Evolutionary conservation across 164 flowering plant species (phyloP), one percentile per base, ranked within the genome.

Genomic region (Saururus chinensis): DNA sequence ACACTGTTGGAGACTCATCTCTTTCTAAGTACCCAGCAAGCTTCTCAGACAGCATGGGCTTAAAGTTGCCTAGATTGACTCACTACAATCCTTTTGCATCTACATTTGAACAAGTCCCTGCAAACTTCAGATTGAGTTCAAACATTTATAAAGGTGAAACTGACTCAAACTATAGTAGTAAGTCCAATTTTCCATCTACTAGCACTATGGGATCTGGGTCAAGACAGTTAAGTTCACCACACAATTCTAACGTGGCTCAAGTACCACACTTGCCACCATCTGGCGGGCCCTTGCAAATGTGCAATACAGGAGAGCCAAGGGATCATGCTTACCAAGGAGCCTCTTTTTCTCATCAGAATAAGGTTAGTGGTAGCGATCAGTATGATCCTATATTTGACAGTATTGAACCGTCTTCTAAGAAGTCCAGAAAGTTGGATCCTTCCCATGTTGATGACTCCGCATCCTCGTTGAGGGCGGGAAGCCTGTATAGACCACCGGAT

Each of bases 301-400:
- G 60, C 17, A 22, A 55, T 17, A 53, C 56, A 17, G 54, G 12
- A 16, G 67, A 59, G 49, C 12, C 48, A 25, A 55, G 55, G 26
- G 59, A 54, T 54, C 45, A 16, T 60, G 37, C 57, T 45, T 45
- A 62, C n/a, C 35, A 51, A 20, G 5, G 24, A 5, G 64, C 13
- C 19, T 37, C 64, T 52, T 21, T 59, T 17, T 37, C 17, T 17
- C 59, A 60, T 16, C 41, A 59, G 56, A 64, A 54, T 35, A 19
- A 51, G 21, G 22, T 19, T 17, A 57, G 60, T 63, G 63, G 56
- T 21, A 68, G 80, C 65, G 92, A 83, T 53, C 89, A 79, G 69
- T 88, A 90, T 85, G 96, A 90, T 68, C 97, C 98, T 24, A 69
- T 92, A 53, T 76, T 81, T 76, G 98, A 92, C 76, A 84, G 88